These are phyloP conservation scores for Monilinia aucupariae DNA, from an alignment of 2,329 filamentous ascomycete genomes.

Conservation along the genomic window DNA sequence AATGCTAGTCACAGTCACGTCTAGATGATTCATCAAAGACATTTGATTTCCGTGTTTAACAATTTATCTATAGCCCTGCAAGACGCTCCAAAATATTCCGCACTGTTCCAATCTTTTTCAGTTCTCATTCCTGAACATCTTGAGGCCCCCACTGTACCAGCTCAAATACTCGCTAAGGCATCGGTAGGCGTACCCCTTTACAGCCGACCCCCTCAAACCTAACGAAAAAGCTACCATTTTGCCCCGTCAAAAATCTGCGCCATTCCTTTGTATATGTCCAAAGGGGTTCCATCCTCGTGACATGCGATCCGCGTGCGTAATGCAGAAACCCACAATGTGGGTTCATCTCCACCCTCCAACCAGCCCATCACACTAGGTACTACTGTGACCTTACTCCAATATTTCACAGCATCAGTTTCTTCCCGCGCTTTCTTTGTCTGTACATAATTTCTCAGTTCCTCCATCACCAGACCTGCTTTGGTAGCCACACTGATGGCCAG, in stretches of 20 bases:
- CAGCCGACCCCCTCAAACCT: neutral
- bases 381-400: neutral
- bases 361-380: neutral
- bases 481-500: no score
- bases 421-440: neutral
- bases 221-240: neutral
- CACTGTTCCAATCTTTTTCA: neutral
- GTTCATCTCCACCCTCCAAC: neutral
- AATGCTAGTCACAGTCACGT: no score
- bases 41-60: no score
- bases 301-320: neutral
- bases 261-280: neutral
- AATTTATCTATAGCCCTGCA: no score
- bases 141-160: fast-evolving
- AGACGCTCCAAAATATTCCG: neutral
- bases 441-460: neutral
- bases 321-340: neutral
- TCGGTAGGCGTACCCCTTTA: neutral
- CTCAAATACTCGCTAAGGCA: neutral
- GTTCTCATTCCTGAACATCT: neutral
- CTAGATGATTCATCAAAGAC: no score
- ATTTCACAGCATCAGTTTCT: neutral
- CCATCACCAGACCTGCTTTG: neutral
- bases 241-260: neutral
- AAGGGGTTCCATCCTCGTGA: neutral